A percentile compares a stretch with the other conserved stretches of the same genome.
Evolutionary conservation across 805 yeast species (phyloP).

Genomic region (Starmerella stigmatis): DNA sequence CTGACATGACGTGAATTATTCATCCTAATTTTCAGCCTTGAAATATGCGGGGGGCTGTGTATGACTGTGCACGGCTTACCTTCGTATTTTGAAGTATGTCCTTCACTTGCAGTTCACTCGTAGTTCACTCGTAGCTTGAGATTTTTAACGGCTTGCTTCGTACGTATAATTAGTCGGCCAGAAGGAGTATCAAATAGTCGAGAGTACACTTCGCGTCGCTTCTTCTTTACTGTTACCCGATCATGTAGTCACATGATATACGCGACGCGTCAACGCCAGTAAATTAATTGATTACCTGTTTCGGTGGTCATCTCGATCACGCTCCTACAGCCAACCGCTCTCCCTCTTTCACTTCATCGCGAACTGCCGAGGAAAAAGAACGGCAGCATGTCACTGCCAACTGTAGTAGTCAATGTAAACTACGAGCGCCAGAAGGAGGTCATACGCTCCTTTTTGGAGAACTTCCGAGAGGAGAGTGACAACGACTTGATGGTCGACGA

Average conservation of each 20-base stretch:
- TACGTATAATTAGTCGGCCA: too few relatives aligned
- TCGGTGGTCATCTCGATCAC: slow-evolving; percentile 3
- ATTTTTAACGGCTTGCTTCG: too few relatives aligned
- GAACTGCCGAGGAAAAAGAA: not conserved
- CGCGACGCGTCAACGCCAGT: slow-evolving; percentile 6
- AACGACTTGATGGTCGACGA: slow-evolving; percentile 25
- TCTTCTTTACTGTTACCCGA: too few relatives aligned
- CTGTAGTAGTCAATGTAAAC: slow-evolving; percentile 45
- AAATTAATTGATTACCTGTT: slow-evolving; percentile 7
- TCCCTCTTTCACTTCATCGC: not conserved
- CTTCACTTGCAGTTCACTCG: too few relatives aligned
- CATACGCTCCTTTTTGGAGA: slow-evolving; percentile 54
- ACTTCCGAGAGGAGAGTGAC: slow-evolving; percentile 43
- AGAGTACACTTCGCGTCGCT: too few relatives aligned
- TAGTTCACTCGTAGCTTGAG: too few relatives aligned
- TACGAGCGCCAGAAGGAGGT: slow-evolving; percentile 52
- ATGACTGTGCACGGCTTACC: too few relatives aligned
- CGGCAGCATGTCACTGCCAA: slow-evolving; percentile 21
- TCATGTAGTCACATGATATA: slow-evolving; percentile 1
- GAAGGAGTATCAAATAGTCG: too few relatives aligned
- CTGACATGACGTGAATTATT: too few relatives aligned
- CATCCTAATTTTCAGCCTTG: too few relatives aligned
- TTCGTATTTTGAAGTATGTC: too few relatives aligned
- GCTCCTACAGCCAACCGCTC: not conserved
- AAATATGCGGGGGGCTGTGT: too few relatives aligned